Evolutionary conservation across 352 stramenopile species (phyloP).

Genomic region (Blastocystis sp.): DNA sequence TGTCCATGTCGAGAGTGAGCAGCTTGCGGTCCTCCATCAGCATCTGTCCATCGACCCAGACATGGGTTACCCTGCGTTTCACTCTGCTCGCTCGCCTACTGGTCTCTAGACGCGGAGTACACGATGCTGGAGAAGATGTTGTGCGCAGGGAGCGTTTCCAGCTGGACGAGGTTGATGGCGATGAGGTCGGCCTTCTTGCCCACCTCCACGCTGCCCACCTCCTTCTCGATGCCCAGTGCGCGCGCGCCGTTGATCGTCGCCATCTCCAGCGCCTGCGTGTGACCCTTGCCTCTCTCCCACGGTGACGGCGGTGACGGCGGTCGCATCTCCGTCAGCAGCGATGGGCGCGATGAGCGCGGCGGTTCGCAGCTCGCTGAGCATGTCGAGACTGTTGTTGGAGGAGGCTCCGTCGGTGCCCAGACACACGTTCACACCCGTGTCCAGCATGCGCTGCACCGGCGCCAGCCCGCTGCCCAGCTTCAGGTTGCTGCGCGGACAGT

Average conservation of each 20-base stretch:
- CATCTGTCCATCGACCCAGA: constrained; percentile 76
- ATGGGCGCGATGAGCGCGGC: constrained; percentile 73
- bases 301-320: constrained; percentile 57
- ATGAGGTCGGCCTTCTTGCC: constrained; percentile 74
- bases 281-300: not conserved
- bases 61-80: constrained; percentile 70
- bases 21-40: constrained; percentile 68
- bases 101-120: constrained; percentile 70
- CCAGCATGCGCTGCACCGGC: constrained; percentile 67
- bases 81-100: constrained; percentile 58
- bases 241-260: constrained; percentile 77
- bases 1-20: constrained; percentile 70
- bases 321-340: constrained; percentile 65
- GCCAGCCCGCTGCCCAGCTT: constrained; percentile 73
- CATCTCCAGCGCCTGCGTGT: constrained; percentile 69
- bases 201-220: constrained; percentile 73
- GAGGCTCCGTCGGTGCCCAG: constrained; percentile 73
- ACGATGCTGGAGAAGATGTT: constrained; percentile 73
- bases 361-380: constrained; percentile 76
- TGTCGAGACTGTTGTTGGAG: constrained; percentile 77
- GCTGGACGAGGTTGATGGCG: constrained; percentile 68
- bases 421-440: constrained; percentile 71
- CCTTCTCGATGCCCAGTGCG: constrained; percentile 69
- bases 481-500: constrained; percentile 77
- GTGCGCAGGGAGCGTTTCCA: constrained; percentile 76